These are phyloP conservation scores for Yamadazyma sp. DNA, from an alignment of 1,139 yeast genomes.

Conservation along the genomic window DNA sequence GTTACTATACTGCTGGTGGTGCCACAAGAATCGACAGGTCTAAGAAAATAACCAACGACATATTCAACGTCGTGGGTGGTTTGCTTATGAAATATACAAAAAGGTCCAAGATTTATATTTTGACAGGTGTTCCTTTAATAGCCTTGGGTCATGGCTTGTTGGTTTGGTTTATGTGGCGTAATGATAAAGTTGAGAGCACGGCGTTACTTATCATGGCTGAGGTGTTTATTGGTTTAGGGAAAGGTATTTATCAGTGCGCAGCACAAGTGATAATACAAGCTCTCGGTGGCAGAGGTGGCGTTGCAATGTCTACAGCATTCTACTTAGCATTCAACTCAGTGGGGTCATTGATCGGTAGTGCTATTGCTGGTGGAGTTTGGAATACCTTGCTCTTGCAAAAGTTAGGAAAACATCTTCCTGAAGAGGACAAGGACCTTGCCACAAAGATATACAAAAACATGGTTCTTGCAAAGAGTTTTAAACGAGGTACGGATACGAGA, in stretches of 20 bases:
- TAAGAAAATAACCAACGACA: slow-evolving; percentile 24
- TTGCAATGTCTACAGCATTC: slow-evolving; percentile 20
- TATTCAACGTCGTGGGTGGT: slow-evolving; percentile 25
- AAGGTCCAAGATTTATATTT: slow-evolving; percentile 23
- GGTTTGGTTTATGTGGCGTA: slow-evolving; percentile 21
- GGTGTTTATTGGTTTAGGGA: slow-evolving; percentile 18
- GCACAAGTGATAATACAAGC: slow-evolving; percentile 18
- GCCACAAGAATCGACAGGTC: slow-evolving; percentile 25
- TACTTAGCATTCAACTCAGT: slow-evolving; percentile 15
- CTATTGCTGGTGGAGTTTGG: slow-evolving; percentile 21
- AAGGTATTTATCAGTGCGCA: slow-evolving; percentile 17
- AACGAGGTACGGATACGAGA: slow-evolving; percentile 20
- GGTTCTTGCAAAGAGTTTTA: slow-evolving; percentile 16
- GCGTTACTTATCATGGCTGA: slow-evolving; percentile 14
- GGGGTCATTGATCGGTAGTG: slow-evolving; percentile 18
- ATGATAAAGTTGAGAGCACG: slow-evolving; percentile 11
- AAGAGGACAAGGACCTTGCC: slow-evolving; percentile 14
- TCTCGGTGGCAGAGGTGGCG: slow-evolving; percentile 14
- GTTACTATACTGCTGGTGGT: slow-evolving; percentile 22
- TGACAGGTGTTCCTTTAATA: slow-evolving; percentile 25
- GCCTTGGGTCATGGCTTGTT: slow-evolving; percentile 22
- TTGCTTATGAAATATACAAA: slow-evolving; percentile 22
- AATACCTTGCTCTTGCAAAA: slow-evolving; percentile 15
- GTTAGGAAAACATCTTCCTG: slow-evolving; percentile 17
- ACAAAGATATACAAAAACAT: slow-evolving; percentile 18